phyloP scores from a whole-genome alignment of 441 rosid genomes.

The Euphorbia schlechtendalii region DNA sequence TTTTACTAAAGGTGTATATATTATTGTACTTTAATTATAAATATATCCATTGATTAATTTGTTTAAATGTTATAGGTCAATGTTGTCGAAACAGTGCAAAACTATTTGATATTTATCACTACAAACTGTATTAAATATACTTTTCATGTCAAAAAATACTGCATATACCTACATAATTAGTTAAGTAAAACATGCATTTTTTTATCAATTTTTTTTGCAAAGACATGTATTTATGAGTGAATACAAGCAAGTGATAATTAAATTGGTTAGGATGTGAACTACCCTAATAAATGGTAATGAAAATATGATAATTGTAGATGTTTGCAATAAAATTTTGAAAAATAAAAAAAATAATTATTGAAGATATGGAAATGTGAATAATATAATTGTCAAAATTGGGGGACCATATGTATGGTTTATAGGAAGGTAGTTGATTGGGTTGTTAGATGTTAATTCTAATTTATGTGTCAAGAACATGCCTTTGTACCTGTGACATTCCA shows the following conservation, averaged over 20 bases:
- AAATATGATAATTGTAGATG: slow-evolving; percentile 20
- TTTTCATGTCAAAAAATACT: too few relatives aligned
- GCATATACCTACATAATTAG: slow-evolving; percentile 10
- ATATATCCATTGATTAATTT: too few relatives aligned
- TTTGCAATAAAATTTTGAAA: slow-evolving; percentile 2
- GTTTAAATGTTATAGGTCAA: too few relatives aligned
- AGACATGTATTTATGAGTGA: slow-evolving; percentile 25
- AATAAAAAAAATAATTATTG: not conserved
- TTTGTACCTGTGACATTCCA: slow-evolving; percentile 16
- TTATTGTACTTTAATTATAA: too few relatives aligned
- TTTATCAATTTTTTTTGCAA: too few relatives aligned
- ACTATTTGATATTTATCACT: too few relatives aligned
- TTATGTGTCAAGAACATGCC: slow-evolving; percentile 21
- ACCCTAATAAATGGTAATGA: slow-evolving; percentile 31
- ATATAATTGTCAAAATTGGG: not conserved
- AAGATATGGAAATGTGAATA: slow-evolving; percentile 11
- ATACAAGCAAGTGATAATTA: slow-evolving; percentile 23
- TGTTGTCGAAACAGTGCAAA: too few relatives aligned
- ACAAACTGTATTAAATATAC: too few relatives aligned
- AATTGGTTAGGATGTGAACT: slow-evolving; percentile 30
- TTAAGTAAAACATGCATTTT: too few relatives aligned
- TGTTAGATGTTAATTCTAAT: slow-evolving; percentile 24
- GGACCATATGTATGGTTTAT: slow-evolving; percentile 22
- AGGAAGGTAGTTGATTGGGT: slow-evolving; percentile 18
- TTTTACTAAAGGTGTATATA: not conserved